Evolutionary conservation across 169 alveolate genomes (phyloP), one percentile per base, ranked within the genome.

Genomic region (Plasmodium ovale): DNA sequence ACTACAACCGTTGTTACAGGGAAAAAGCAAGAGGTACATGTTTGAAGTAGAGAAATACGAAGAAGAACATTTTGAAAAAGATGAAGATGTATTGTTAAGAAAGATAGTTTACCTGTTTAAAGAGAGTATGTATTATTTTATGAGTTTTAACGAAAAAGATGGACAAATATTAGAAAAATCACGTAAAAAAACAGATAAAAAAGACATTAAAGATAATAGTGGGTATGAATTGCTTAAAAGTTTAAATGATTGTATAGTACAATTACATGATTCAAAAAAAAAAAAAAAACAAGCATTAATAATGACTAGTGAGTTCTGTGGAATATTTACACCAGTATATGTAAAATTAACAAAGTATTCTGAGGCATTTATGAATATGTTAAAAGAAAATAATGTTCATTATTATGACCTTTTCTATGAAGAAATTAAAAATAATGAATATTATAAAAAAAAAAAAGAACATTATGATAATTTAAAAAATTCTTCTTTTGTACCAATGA

Each of bases 301-400:
- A 39, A 82, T 82, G 90, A 82, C 90, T 0, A 82, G 29, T 35
- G 90, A 82, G 1, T 82, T 82, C 23, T 65, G 90, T 65, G 90
- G 90, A 2, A 16, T 82, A 6, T 82, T 82, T 69, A 67, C 90
- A 14, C 90, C 90, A 2, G 25, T 21, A 12, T 56, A 82, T 82
- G 62, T 82, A 1, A 64, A 68, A 33, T 39, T 82, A 42, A 82
- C 90, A 16, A 82, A 82, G 53, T 82, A 51, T 49, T 33, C 85
- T 10, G 90, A 82, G 27, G 44, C 53, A 0, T 82, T 82, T 67
- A 1, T 51, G 49, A 54, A 19, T 1, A 49, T 82, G 25, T 82
- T 82, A 42, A 82, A 82, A 82, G 90, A 82, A 67, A 51, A 68
- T 82, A 25, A 82, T 33, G 67, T 82, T n/a, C 47, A 82, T 31